Evolutionary conservation across 2,329 filamentous ascomycete species (phyloP).

Genomic region (Botrytis byssoidea): DNA sequence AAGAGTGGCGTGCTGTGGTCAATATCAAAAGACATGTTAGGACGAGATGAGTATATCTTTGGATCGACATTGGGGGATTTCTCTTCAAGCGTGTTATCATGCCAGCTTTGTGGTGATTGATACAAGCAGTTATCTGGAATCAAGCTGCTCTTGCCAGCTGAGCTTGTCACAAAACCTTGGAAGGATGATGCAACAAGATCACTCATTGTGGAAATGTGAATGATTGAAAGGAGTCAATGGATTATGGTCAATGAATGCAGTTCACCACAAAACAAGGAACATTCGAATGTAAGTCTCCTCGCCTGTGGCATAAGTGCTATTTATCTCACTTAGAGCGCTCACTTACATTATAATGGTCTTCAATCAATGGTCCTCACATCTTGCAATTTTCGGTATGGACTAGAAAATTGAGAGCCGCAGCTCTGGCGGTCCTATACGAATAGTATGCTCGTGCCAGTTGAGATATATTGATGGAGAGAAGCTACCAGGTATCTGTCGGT

Average conservation of each 20-base stretch:
- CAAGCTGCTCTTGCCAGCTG: no score
- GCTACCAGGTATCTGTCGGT: no score
- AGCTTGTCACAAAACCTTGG: neutral
- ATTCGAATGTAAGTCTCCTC: no score
- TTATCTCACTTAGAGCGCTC: no score
- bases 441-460: neutral
- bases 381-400: neutral
- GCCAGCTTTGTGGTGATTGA: neutral
- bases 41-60: neutral
- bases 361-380: neutral
- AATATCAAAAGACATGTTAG: no score
- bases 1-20: neutral
- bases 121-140: neutral
- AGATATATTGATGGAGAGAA: neutral
- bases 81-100: no score
- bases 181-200: neutral
- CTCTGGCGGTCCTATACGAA: neutral
- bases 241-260: no score
- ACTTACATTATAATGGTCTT: neutral
- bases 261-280: no score
- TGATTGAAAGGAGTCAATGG: neutral
- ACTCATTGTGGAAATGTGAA: neutral
- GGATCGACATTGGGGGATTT: neutral
- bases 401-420: neutral
- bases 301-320: neutral